Conservation (phyloP, 1,139 yeast species). For the Komagataea norvegica region DNA sequence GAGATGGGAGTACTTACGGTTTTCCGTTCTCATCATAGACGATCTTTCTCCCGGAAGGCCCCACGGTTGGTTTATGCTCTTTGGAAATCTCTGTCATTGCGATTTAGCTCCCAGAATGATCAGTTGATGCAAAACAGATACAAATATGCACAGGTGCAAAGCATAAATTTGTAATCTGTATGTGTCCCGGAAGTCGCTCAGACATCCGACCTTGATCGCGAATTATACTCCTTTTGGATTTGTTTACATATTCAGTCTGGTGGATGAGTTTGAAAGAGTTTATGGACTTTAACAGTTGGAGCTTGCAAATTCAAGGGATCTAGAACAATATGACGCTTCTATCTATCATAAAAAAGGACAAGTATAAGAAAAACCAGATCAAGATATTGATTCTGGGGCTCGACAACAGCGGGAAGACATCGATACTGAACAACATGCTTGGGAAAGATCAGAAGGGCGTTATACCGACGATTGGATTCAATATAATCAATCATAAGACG, state of each 20-base stretch:
- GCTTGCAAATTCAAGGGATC: neutral
- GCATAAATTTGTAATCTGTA: no score
- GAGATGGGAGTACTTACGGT: constrained; percentile 52
- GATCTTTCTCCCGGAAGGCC: constrained; percentile 63
- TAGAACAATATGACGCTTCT: constrained; percentile 67
- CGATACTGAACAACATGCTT: constrained; percentile 59
- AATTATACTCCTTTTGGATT: no score
- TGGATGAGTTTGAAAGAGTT: no score
- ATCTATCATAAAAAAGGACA: constrained; percentile 76
- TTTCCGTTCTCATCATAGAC: constrained; percentile 84
- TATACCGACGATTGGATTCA: constrained; percentile 71
- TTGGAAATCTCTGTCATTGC: neutral
- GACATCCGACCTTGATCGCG: no score
- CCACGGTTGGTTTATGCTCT: constrained; percentile 37
- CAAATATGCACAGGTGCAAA: no score
- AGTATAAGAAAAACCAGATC: constrained; percentile 71
- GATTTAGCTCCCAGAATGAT: no score
- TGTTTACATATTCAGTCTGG: no score
- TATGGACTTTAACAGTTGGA: neutral
- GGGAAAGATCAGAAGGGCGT: constrained; percentile 43
- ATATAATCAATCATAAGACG: constrained; percentile 39
- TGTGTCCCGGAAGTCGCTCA: no score
- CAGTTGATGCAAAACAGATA: no score
- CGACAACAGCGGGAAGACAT: constrained; percentile 95
- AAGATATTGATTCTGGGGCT: constrained; percentile 77